Evolutionary conservation across 805 yeast species (phyloP), one percentile per base, ranked within the genome.

Genomic region (Zygoascus bituminiphila): DNA sequence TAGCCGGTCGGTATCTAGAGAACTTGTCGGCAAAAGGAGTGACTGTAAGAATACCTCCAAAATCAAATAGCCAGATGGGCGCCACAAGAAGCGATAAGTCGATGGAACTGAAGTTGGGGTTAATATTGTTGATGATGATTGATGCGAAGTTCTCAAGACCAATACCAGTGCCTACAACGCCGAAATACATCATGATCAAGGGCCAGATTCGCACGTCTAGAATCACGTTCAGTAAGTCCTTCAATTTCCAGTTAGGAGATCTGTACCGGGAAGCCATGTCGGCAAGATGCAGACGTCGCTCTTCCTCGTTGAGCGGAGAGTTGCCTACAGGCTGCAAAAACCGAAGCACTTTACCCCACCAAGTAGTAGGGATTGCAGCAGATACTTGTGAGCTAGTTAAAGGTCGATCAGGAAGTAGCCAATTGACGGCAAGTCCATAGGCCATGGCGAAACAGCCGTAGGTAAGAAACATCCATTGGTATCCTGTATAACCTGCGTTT

Each of bases 321-420:
- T 41, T 51, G 54, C 36, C 22, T 23, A 42, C 24, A 47, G 47
- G 38, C 2, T 7, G n/a, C 41, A 12, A 43, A 15, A 29, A 29
- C 33, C 9, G 10, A 7, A 12, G 15, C 5, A 48, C 15, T 14
- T 26, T 19, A n/a, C 50, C 20, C 17, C 40, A 49, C 48, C 51
- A 19, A 51, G 51, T 43, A 12, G 26, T 35, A 20, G 29, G n/a
- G 25, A n/a, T 38, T n/a, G 45, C 36, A 4, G 20, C 36, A 6
- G 50, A 46, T 2, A 10, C 39, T 14, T 38, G 36, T 14, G 42
- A 17, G 17, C 29, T 31, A 26, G 22, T 24, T n/a, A 47, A n/a
- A 1, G 93, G 93, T 50, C 91, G 72, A 59, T 84, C 94, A 0
- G 96, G 96, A 37, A 87, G 74, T 94, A 94, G 86, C 84, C 91